phyloP scores from a whole-genome alignment of 495 filamentous ascomycete species.

The Bathelium albidoporum region DNA sequence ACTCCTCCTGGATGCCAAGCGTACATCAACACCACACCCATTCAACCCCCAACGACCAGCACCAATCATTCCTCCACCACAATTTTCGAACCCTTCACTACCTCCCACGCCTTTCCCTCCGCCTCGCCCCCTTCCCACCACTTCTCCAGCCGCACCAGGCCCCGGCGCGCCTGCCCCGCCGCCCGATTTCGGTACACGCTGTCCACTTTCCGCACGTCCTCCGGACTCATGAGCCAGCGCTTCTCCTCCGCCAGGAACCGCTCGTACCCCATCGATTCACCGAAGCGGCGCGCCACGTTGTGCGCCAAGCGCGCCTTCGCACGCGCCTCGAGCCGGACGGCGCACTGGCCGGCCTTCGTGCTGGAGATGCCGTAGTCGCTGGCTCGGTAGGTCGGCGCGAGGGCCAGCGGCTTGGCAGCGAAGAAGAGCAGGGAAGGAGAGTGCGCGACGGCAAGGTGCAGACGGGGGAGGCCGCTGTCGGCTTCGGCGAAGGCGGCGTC shows the following conservation, averaged over 20 bases:
- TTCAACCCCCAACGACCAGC: too few species aligned
- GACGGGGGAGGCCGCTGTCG: background rate
- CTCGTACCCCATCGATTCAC: slow-evolving; percentile 18
- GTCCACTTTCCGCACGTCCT: slow-evolving; percentile 33
- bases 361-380: background rate
- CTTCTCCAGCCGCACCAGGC: slow-evolving; percentile 26
- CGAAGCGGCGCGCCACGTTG: slow-evolving; percentile 23
- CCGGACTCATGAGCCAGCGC: slow-evolving; percentile 28
- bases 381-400: background rate
- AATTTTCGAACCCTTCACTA: background rate
- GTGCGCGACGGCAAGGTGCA: background rate
- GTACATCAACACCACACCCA: too few species aligned
- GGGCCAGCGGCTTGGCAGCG: slow-evolving; percentile 11
- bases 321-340: slow-evolving; percentile 5
- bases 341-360: slow-evolving; percentile 14
- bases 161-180: slow-evolving; percentile 28
- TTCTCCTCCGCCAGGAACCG: slow-evolving; percentile 24
- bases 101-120: background rate
- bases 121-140: slow-evolving; percentile 24
- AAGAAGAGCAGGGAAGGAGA: slow-evolving; percentile 19
- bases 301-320: slow-evolving; percentile 10
- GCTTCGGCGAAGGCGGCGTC: background rate
- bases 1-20: background rate
- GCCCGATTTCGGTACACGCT: slow-evolving; percentile 35
- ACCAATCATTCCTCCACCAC: background rate